phyloP scores from a whole-genome alignment of 306 rosid species.

The Lablab purpureus region DNA sequence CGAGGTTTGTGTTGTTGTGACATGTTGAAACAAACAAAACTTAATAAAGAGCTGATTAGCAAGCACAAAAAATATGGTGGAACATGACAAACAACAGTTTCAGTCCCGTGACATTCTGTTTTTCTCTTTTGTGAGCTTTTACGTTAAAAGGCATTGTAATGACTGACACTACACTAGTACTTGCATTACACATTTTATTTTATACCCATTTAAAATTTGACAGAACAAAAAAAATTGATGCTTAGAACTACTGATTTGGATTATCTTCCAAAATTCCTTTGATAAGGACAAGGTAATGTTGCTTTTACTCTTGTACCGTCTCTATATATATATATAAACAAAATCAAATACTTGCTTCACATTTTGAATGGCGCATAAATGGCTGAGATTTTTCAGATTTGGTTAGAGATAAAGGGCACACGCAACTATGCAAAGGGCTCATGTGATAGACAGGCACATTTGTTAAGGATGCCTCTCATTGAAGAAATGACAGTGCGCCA shows the following conservation, averaged over 20 bases:
- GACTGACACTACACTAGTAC: conserved; percentile 36
- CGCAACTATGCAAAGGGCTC: conserved; percentile 30
- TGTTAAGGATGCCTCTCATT: conserved; percentile 40
- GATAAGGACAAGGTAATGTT: conserved; percentile 36
- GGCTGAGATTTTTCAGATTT: conserved; percentile 9
- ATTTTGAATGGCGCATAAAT: conserved; percentile 35
- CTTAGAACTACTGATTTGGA: conserved; percentile 35
- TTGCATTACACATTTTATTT: conserved; percentile 3
- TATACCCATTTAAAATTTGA: conserved; percentile 18
- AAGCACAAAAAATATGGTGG: conserved; percentile 33
- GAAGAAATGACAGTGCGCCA: conserved; percentile 38
- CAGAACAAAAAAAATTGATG: background rate
- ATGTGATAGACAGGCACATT: conserved; percentile 32
- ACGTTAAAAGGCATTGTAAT: conserved; percentile 32
- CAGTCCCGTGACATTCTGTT: conserved; percentile 74
- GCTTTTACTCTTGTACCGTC: conserved; percentile 15
- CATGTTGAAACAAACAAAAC: conserved; percentile 48
- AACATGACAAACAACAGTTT: conserved; percentile 69
- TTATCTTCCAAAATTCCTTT: conserved; percentile 42
- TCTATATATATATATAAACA: background rate
- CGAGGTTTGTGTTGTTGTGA: conserved; percentile 50
- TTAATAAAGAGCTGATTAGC: conserved; percentile 33
- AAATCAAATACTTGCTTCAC: conserved; percentile 18
- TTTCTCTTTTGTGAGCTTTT: conserved; percentile 28
- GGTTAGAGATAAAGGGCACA: conserved; percentile 1